Conservation (phyloP, 2,329 filamentous ascomycete species). For the Sclerotinia nivalis region DNA sequence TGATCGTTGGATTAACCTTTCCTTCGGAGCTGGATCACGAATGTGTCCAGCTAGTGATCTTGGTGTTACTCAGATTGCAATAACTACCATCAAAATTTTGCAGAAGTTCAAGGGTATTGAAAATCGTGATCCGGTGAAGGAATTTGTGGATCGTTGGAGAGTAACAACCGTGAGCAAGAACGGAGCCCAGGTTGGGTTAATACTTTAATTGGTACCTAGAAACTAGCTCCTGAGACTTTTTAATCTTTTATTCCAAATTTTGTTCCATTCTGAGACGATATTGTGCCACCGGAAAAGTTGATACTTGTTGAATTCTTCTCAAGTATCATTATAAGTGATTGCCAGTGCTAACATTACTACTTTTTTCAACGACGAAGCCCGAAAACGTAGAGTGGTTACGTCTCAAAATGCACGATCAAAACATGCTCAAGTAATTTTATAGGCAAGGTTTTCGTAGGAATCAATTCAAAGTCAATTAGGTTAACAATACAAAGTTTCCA, state of each 20-base stretch:
- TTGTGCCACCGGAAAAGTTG: background rate
- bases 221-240: background rate
- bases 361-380: too few relatives aligned
- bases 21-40: background rate
- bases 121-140: background rate
- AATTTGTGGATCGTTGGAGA: slow-evolving; percentile 7
- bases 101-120: background rate
- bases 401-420: too few relatives aligned
- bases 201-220: background rate
- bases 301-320: background rate
- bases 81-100: background rate
- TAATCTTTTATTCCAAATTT: background rate
- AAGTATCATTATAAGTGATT: background rate
- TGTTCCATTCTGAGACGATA: background rate
- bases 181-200: background rate
- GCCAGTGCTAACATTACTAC: background rate
- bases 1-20: slow-evolving; percentile 16
- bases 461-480: too few relatives aligned
- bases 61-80: background rate
- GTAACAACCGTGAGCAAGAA: slow-evolving; percentile 17
- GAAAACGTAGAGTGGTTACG: too few relatives aligned
- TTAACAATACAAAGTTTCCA: too few relatives aligned
- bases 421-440: too few relatives aligned
- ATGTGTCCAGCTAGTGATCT: slow-evolving; percentile 16
- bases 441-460: too few relatives aligned